These are phyloP conservation scores for Glonium stellatum DNA, from an alignment of 495 filamentous ascomycete genomes.

Conservation along the genomic window DNA sequence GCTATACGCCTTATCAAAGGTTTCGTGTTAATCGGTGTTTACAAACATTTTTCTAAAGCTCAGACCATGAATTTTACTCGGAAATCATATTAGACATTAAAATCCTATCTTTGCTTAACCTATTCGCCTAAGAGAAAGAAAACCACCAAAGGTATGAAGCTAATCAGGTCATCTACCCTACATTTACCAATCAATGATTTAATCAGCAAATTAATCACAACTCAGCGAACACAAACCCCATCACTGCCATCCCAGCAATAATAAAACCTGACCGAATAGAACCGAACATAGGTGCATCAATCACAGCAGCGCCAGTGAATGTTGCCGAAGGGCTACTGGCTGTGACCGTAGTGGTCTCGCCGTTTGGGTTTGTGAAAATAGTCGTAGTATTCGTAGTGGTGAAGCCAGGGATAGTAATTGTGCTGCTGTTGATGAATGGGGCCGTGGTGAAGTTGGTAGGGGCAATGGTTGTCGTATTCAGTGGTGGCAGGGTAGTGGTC, in stretches of 20 bases:
- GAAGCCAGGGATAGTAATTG: not conserved
- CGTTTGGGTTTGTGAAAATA: not conserved
- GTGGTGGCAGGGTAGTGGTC: not conserved
- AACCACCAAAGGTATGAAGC: not conserved
- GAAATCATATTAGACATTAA: not conserved
- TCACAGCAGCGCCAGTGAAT: not conserved
- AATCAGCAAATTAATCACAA: slow-evolving; percentile 1
- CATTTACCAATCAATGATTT: too few relatives aligned
- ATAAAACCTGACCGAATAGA: not conserved
- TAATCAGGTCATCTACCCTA: too few relatives aligned
- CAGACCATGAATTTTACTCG: not conserved
- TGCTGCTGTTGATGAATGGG: not conserved
- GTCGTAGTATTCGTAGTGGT: not conserved
- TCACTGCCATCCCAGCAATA: slow-evolving; percentile 2
- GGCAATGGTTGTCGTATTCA: not conserved
- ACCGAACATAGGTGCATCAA: not conserved
- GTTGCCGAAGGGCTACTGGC: not conserved
- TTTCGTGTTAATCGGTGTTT: too few relatives aligned
- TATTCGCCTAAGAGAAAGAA: not conserved
- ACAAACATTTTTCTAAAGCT: not conserved
- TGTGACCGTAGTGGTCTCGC: not conserved
- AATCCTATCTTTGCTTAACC: not conserved
- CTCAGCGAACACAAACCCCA: slow-evolving; percentile 18
- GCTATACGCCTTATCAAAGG: too few relatives aligned
- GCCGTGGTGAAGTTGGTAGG: not conserved